A percentile compares a stretch with the other conserved stretches of the same genome.
Conservation (phyloP, 495 filamentous ascomycete species). For the Trichoderma orchidacearum region DNA sequence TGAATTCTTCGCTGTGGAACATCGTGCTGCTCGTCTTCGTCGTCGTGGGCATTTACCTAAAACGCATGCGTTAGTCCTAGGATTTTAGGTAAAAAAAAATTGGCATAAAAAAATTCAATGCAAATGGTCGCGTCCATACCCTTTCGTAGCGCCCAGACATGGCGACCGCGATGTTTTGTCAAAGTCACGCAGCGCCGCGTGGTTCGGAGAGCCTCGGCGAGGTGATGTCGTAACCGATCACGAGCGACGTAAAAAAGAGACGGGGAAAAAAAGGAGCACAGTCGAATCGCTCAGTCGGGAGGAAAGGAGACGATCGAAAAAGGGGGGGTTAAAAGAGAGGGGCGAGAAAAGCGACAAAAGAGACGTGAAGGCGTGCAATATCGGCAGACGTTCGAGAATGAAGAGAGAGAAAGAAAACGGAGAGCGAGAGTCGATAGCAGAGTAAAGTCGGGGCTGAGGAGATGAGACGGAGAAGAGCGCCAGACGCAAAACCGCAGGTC, state of each 20-base stretch:
- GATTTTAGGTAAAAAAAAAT: conserved; percentile 18
- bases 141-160: conserved; percentile 79
- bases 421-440: no score
- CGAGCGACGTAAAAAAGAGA: no score
- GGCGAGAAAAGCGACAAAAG: neutral
- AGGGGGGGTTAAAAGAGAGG: neutral
- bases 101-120: neutral
- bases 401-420: neutral
- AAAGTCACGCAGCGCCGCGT: neutral
- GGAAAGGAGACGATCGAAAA: neutral
- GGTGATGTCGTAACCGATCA: neutral
- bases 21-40: conserved; percentile 24
- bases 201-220: neutral
- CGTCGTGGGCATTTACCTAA: conserved; percentile 34
- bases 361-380: neutral
- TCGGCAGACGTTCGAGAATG: neutral
- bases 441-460: no score
- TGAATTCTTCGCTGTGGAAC: conserved; percentile 16
- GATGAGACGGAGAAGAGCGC: neutral
- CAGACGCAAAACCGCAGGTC: neutral
- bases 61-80: neutral
- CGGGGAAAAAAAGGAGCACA: neutral
- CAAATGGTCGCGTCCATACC: conserved; percentile 36
- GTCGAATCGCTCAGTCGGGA: no score
- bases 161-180: conserved; percentile 22